Evolutionary conservation across 257 asterid species (phyloP).

Genomic region (Fraxinus cuspidata): DNA sequence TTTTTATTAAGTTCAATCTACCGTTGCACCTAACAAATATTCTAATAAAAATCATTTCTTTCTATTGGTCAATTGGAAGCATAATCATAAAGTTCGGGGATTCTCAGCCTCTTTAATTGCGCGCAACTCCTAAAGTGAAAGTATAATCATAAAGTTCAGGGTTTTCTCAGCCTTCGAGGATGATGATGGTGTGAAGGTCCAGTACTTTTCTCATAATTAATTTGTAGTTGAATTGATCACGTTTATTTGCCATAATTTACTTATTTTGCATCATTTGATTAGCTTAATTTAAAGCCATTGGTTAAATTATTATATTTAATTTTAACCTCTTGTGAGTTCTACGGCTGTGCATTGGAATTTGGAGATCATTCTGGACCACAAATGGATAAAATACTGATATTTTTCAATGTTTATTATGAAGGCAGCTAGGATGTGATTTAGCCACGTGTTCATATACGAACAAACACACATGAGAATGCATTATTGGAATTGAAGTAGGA

Average conservation of each 20-base stretch:
- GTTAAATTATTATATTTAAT: not conserved
- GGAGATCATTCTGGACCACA: conserved; percentile 21
- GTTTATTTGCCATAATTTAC: not conserved
- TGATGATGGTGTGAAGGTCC: not conserved
- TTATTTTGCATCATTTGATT: conserved; percentile 1
- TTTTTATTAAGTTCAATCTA: not conserved
- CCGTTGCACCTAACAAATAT: too few relatives aligned
- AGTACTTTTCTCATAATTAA: not conserved
- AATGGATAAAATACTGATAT: not conserved
- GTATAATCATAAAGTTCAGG: not conserved
- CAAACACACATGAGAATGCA: not conserved
- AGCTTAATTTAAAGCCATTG: not conserved
- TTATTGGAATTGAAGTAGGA: conserved; percentile 20
- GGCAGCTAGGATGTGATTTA: conserved; percentile 30
- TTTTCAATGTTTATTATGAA: not conserved
- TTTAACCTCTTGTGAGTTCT: not conserved
- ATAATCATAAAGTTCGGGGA: too few relatives aligned
- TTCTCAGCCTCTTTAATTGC: not conserved
- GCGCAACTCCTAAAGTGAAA: not conserved
- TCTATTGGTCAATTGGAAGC: conserved; percentile 21
- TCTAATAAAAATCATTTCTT: not conserved
- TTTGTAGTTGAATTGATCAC: not conserved
- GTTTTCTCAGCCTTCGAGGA: not conserved
- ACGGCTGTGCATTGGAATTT: conserved; percentile 34
- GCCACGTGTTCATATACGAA: conserved; percentile 31